phyloP scores from a whole-genome alignment of 352 stramenopile genomes.

The Phytophthora multivora region DNA sequence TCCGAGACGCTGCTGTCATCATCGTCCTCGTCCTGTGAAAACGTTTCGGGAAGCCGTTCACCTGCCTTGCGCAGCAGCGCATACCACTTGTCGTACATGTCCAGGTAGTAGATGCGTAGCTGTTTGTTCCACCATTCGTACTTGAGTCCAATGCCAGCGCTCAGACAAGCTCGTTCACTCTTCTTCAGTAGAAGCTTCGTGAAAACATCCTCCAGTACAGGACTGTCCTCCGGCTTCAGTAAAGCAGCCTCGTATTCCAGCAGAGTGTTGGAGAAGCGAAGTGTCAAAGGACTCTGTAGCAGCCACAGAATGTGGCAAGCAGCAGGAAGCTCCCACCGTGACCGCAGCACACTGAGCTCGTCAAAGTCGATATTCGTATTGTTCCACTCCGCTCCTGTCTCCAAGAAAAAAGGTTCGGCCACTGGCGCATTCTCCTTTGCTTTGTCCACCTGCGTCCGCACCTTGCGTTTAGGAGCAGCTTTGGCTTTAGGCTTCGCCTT shows the following conservation, averaged over 20 bases:
- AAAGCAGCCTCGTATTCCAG: constrained; percentile 85
- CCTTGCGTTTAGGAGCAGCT: constrained; percentile 61
- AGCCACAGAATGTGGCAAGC: constrained; percentile 87
- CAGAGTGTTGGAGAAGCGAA: constrained; percentile 79
- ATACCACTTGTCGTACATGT: constrained; percentile 85
- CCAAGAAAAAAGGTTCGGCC: constrained; percentile 65
- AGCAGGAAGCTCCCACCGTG: constrained; percentile 77
- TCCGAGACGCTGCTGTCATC: constrained; percentile 31
- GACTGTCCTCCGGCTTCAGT: constrained; percentile 70
- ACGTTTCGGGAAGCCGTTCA: constrained; percentile 65
- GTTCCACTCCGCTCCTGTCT: constrained; percentile 74
- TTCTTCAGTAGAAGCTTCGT: constrained; percentile 88
- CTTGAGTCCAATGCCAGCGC: constrained; percentile 77
- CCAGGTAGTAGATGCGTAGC: constrained; percentile 81
- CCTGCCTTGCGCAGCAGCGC: constrained; percentile 73
- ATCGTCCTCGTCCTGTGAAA: constrained; percentile 74
- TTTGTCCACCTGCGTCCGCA: constrained; percentile 59
- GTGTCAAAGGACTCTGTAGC: constrained; percentile 76
- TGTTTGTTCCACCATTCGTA: constrained; percentile 92
- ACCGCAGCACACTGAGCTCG: constrained; percentile 60
- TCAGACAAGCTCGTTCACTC: constrained; percentile 78
- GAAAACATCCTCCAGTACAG: constrained; percentile 83
- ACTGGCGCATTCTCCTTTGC: constrained; percentile 63
- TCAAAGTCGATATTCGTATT: constrained; percentile 77
- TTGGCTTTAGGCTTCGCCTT: constrained; percentile 37